phyloP scores from a whole-genome alignment of 768 basidiomycete species.

The Leccinum truebloodii region DNA sequence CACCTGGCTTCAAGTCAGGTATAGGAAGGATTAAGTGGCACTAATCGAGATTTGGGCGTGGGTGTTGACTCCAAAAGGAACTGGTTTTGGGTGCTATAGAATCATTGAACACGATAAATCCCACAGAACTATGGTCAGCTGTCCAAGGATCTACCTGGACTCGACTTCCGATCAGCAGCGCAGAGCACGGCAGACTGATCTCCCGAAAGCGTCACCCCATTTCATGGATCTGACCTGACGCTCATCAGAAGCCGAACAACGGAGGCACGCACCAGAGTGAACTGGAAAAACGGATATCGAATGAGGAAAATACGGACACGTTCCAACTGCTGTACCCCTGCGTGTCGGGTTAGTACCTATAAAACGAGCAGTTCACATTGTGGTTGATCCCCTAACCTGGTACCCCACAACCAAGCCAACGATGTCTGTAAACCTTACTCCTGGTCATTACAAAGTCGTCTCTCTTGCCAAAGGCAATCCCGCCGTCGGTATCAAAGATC shows the following conservation, averaged over 20 bases:
- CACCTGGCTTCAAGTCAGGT: too few relatives aligned
- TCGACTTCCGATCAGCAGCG: too few relatives aligned
- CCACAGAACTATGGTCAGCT: too few relatives aligned
- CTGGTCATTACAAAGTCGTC: not conserved
- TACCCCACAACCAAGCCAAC: not conserved
- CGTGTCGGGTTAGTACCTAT: not conserved
- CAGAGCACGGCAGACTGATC: not conserved
- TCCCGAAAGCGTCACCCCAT: not conserved
- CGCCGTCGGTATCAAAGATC: not conserved
- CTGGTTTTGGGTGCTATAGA: too few relatives aligned
- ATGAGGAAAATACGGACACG: too few relatives aligned
- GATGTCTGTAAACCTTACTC: not conserved
- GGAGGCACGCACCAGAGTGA: not conserved
- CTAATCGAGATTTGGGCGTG: too few relatives aligned
- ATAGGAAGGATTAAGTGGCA: too few relatives aligned
- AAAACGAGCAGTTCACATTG: not conserved
- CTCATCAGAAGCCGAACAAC: not conserved
- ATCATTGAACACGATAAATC: too few relatives aligned
- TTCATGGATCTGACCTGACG: not conserved
- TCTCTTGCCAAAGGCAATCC: not conserved
- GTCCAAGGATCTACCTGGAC: too few relatives aligned
- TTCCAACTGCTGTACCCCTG: too few relatives aligned
- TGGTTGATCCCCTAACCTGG: not conserved
- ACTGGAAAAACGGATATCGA: too few relatives aligned
- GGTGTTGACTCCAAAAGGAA: too few relatives aligned